These are phyloP conservation scores for Chiua virens DNA, from an alignment of 768 basidiomycete species.

Conservation along the genomic window DNA sequence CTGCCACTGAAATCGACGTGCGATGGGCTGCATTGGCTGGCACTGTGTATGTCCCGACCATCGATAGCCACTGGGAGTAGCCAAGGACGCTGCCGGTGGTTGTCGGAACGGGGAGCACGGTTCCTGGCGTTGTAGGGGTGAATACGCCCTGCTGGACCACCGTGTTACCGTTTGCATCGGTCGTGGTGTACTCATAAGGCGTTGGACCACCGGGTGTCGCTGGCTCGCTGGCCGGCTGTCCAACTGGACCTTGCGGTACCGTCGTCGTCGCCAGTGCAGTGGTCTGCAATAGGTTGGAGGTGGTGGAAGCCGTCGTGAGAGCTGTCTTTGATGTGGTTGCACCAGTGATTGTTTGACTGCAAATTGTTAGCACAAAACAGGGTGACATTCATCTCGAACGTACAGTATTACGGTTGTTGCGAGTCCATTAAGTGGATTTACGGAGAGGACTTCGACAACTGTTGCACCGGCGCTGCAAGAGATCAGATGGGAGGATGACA, in stretches of 20 bases:
- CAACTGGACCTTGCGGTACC: slow-evolving; percentile 43
- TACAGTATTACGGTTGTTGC: slow-evolving; percentile 47
- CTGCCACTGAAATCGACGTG: slow-evolving; percentile 14
- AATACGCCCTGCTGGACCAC: slow-evolving; percentile 24
- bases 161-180: slow-evolving; percentile 31
- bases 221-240: slow-evolving; percentile 44
- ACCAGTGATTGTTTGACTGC: slow-evolving; percentile 15
- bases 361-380: slow-evolving; percentile 5
- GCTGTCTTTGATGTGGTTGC: slow-evolving; percentile 9
- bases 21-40: slow-evolving; percentile 27
- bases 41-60: slow-evolving; percentile 32
- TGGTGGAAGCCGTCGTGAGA: slow-evolving; percentile 14
- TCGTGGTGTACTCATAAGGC: slow-evolving; percentile 52
- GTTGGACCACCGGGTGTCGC: slow-evolving; percentile 46
- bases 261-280: slow-evolving; percentile 24
- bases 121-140: slow-evolving; percentile 33
- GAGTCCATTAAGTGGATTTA: slow-evolving; percentile 36
- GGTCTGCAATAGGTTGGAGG: slow-evolving; percentile 16
- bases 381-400: slow-evolving; percentile 8
- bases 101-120: slow-evolving; percentile 24
- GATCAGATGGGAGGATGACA: slow-evolving; percentile 12
- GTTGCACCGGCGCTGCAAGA: slow-evolving; percentile 46
- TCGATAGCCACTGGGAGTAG: slow-evolving; percentile 30
- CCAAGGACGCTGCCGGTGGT: slow-evolving; percentile 29
- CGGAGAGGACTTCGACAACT: slow-evolving; percentile 48